A percentile compares a stretch with the other conserved stretches of the same genome.
These are phyloP conservation scores for Elongisporangium anandrum DNA, from an alignment of 352 stramenopile species.

Conservation along the genomic window DNA sequence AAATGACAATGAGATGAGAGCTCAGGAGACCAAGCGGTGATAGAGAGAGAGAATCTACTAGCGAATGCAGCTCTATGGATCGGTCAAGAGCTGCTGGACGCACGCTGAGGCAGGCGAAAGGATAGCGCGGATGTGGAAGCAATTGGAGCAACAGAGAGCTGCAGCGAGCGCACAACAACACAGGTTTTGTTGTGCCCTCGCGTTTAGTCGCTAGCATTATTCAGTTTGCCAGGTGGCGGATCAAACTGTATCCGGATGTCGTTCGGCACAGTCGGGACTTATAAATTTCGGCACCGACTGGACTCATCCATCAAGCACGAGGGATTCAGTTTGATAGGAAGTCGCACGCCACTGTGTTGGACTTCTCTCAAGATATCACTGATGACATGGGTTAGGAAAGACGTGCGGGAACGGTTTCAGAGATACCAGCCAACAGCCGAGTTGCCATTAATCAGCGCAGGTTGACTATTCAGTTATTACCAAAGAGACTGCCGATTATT, in stretches of 20 bases:
- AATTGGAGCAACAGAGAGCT: no score
- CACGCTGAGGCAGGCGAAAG: neutral
- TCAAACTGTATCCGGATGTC: neutral
- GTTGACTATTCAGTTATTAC: neutral
- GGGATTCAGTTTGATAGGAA: neutral
- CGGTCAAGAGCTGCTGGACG: neutral
- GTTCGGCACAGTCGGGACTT: neutral
- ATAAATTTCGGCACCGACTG: neutral
- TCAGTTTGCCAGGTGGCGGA: neutral
- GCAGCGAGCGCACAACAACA: neutral
- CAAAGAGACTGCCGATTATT: neutral
- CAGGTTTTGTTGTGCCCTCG: neutral
- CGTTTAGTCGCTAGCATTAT: neutral
- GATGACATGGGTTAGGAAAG: neutral
- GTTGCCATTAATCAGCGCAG: neutral
- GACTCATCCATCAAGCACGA: neutral
- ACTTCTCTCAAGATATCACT: neutral
- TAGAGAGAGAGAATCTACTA: neutral
- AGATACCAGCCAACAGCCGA: neutral
- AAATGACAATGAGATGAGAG: neutral
- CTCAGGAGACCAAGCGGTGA: neutral
- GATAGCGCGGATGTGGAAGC: no score
- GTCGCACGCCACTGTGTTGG: neutral
- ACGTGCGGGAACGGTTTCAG: neutral
- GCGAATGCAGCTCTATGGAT: no score